Conservation (phyloP, 306 rosid genomes). For the Cicer yamashitae region DNA sequence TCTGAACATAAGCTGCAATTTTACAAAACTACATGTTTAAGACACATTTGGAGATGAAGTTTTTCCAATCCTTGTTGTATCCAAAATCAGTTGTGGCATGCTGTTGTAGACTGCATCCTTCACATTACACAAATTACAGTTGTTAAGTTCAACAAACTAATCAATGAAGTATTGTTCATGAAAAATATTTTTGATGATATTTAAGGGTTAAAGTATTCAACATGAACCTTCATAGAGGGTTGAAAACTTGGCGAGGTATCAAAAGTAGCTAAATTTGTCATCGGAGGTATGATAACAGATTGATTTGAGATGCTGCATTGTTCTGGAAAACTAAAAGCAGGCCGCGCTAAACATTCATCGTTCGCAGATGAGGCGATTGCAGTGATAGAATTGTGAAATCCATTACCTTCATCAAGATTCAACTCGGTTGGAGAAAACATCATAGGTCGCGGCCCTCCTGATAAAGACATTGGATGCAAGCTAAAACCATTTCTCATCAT, state of each 20-base stretch:
- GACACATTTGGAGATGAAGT: slow-evolving; percentile 50
- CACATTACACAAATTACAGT: slow-evolving; percentile 42
- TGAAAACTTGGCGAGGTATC: slow-evolving; percentile 59
- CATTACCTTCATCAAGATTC: slow-evolving; percentile 56
- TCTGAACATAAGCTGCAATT: slow-evolving; percentile 37
- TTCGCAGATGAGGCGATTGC: slow-evolving; percentile 50
- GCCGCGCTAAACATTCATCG: slow-evolving; percentile 50
- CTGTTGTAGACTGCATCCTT: slow-evolving; percentile 52
- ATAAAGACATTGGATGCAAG: slow-evolving; percentile 81
- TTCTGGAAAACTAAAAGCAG: slow-evolving; percentile 52
- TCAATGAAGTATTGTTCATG: not conserved
- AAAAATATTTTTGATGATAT: slow-evolving; percentile 51
- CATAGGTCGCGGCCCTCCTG: slow-evolving; percentile 64
- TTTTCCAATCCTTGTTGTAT: slow-evolving; percentile 52
- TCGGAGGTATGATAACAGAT: slow-evolving; percentile 52
- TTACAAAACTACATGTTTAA: slow-evolving; percentile 38
- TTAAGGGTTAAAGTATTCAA: slow-evolving; percentile 45
- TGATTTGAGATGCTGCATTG: slow-evolving; percentile 57
- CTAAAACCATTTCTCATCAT: slow-evolving; percentile 85
- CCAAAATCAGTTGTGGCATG: slow-evolving; percentile 50
- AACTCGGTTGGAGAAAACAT: slow-evolving; percentile 60
- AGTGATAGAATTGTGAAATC: slow-evolving; percentile 52
- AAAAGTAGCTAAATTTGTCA: slow-evolving; percentile 45
- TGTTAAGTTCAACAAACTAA: slow-evolving; percentile 33
- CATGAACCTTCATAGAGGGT: slow-evolving; percentile 52